Evolutionary conservation across 371 early-diverging fungal species (phyloP).

Genomic region (Fennellomyces sp.): DNA sequence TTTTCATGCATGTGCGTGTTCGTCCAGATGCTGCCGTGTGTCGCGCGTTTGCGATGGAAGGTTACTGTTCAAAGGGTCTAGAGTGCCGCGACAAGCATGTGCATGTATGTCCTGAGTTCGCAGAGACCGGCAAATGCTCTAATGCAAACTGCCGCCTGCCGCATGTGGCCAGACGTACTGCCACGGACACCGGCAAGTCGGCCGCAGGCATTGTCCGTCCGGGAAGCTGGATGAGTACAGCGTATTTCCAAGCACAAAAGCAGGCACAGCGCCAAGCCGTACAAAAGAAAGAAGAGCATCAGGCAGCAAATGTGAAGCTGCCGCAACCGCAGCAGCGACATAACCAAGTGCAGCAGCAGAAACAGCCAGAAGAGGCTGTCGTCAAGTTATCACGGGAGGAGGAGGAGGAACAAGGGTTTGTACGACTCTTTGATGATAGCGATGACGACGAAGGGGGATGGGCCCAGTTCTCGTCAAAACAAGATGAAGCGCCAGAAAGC

Average conservation of each 20-base stretch:
- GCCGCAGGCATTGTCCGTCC: constrained; percentile 30
- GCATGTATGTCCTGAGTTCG: constrained; percentile 64
- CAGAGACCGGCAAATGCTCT: constrained; percentile 55
- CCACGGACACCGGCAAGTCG: constrained; percentile 11
- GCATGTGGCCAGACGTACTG: constrained; percentile 49
- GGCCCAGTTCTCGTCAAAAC: constrained; percentile 17
- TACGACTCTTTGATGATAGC: constrained; percentile 40
- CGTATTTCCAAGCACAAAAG: constrained; percentile 34
- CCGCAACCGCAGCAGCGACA: constrained; percentile 9
- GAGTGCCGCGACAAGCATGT: constrained; percentile 57
- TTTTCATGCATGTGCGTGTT: constrained; percentile 55
- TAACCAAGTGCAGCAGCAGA: constrained; percentile 2
- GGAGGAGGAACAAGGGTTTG: constrained; percentile 43
- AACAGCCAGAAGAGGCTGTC: not conserved
- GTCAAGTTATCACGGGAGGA: constrained; percentile 12
- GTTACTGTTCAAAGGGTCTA: constrained; percentile 56
- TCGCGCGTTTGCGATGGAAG: constrained; percentile 57
- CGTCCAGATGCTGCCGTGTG: constrained; percentile 59
- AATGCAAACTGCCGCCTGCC: constrained; percentile 60
- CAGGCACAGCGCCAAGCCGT: not conserved
- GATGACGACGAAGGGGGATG: constrained; percentile 43
- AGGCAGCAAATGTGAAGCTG: constrained; percentile 3
- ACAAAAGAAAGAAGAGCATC: not conserved
- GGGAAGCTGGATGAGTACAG: constrained; percentile 39
- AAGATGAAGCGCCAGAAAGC: constrained; percentile 9